These are phyloP conservation scores for Mrakia blollopis DNA, from an alignment of 768 basidiomycete genomes.

Conservation along the genomic window DNA sequence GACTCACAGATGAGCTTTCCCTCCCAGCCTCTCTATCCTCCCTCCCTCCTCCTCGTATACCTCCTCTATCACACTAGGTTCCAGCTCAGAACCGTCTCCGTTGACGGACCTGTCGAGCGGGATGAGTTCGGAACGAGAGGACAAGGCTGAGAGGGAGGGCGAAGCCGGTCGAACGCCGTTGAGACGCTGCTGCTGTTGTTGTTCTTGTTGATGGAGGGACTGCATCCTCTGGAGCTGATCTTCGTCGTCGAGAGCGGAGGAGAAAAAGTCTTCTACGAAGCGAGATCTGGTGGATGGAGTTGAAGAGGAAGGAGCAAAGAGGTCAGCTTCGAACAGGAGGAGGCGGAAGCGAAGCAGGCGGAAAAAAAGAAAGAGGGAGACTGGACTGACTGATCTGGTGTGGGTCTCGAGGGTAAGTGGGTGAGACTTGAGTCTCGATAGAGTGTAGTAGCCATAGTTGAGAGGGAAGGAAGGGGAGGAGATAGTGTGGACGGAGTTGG, in stretches of 20 bases:
- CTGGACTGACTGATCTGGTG: not conserved
- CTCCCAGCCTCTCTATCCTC: constrained; percentile 1
- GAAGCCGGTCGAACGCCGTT: not conserved
- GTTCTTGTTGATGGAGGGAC: not conserved
- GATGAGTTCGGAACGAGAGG: not conserved
- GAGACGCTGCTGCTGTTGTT: not conserved
- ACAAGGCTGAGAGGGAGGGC: not conserved
- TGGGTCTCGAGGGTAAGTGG: too few relatives aligned
- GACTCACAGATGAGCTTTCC: constrained; percentile 11
- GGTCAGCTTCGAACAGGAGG: not conserved
- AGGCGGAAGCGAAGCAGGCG: not conserved
- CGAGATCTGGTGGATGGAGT: not conserved
- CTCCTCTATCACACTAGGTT: constrained; percentile 1
- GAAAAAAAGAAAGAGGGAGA: not conserved
- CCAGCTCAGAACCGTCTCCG: not conserved
- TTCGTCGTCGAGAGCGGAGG: constrained; percentile 8
- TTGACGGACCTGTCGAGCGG: not conserved
- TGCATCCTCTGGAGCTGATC: not conserved
- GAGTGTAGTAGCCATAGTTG: too few relatives aligned
- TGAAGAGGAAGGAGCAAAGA: not conserved
- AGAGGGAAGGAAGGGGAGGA: too few relatives aligned
- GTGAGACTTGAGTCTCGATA: too few relatives aligned
- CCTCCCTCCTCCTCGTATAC: not conserved
- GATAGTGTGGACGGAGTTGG: too few relatives aligned
- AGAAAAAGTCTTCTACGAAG: constrained; percentile 10